phyloP scores from a whole-genome alignment of 345 rosid species.

The Geranium rotundifolium region DNA sequence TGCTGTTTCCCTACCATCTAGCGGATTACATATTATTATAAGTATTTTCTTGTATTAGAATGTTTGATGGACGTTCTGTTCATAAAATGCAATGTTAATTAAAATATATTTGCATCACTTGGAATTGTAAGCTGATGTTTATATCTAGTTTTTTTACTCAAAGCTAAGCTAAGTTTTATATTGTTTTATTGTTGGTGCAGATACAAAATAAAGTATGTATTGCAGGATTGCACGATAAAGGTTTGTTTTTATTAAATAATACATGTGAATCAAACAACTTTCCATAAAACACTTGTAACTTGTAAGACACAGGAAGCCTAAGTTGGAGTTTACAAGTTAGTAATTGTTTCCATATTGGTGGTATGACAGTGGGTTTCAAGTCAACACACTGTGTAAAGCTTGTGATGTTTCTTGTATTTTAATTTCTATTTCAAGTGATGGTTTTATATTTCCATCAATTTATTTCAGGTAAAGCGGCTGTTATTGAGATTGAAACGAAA shows the following conservation, averaged over 20 bases:
- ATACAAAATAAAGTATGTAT: conserved; percentile 44
- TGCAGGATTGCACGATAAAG: conserved; percentile 94
- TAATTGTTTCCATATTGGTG: too few relatives aligned
- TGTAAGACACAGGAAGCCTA: background rate
- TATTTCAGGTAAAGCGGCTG: conserved; percentile 74
- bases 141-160: background rate
- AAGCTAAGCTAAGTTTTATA: background rate
- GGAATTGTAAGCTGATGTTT: too few relatives aligned
- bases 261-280: conserved; percentile 1
- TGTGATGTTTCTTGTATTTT: too few relatives aligned
- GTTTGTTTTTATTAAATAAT: conserved; percentile 18
- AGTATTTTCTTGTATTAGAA: too few relatives aligned
- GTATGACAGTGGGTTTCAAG: background rate
- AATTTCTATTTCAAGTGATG: too few relatives aligned
- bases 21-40: background rate
- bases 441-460: background rate
- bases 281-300: too few relatives aligned
- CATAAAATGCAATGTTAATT: background rate
- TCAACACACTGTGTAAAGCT: background rate
- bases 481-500: conserved; percentile 65
- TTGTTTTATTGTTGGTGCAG: conserved; percentile 32
- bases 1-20: too few relatives aligned
- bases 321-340: too few relatives aligned
- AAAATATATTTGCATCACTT: background rate
- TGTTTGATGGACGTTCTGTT: background rate